Evolutionary conservation across 23 red algal genomes (phyloP), one percentile per base, ranked within the genome.

Genomic region (Gracilaria domingensis): DNA sequence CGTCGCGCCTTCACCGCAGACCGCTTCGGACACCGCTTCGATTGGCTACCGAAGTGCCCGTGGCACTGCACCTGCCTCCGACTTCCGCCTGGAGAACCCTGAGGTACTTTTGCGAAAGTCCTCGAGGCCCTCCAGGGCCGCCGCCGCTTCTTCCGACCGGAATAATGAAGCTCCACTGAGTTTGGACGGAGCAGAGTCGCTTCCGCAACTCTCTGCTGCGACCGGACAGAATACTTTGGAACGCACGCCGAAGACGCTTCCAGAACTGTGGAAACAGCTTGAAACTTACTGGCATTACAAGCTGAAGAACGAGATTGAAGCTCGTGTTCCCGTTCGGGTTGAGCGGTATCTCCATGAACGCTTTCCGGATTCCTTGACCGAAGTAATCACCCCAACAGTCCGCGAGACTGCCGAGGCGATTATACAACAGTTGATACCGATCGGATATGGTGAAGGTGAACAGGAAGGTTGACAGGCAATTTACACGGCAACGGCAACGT

Each of bases 401-500:
- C 28, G 65, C 25, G 30, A 70, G 65, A 70, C 65, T 2, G 35
- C 28, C 65, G 65, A 70, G 28, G 25, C 23, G 35, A 34, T 70
- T 14, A 16, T 70, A 17, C 65, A 70, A 25, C 65, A 70, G 65
- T 11, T 70, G 30, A 33, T 34, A 9, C 65, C 35, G 28, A 70
- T 26, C 65, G 42, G 42, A 11, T 45, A 7, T 45, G 42, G 42
- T 11, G 42, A 45, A 11, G 42, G 42, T 45, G 42, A 7, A 45
- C 42, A 45, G 42, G 42, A 45, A 45, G 42, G 11, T 11, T 11
- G 42, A 45, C 42, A 4, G 65, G 65, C 65, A 70, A 26, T 70
- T 70, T 70, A 70, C 35, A 70, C 65, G 65, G 8, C 25, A 70
- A 38, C 65, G 28, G 35, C 65, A 34, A 70, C 65, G 65, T 38